These are phyloP conservation scores for Millerozyma miso DNA, from an alignment of 805 yeast species.

Conservation along the genomic window DNA sequence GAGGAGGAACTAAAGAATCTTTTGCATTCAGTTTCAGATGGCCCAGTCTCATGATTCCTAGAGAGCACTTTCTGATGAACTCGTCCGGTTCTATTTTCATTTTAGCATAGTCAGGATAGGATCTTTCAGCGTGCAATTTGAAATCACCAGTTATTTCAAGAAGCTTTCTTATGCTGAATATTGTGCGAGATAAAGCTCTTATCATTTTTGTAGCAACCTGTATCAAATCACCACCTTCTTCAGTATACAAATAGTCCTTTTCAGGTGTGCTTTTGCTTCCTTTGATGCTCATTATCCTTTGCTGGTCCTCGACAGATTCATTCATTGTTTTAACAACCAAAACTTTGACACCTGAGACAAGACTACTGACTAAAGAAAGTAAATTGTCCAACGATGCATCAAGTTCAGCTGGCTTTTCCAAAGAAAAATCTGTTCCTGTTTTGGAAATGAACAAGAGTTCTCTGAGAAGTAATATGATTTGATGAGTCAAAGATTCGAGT, in stretches of 20 bases:
- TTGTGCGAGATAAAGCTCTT: constrained; percentile 45
- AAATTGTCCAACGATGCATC: constrained; percentile 53
- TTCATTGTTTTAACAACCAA: constrained; percentile 54
- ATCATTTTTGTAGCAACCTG: constrained; percentile 59
- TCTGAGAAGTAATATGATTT: constrained; percentile 57
- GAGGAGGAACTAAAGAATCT: constrained; percentile 17
- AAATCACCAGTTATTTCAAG: constrained; percentile 64
- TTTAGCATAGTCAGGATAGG: constrained; percentile 60
- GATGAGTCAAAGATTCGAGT: constrained; percentile 63
- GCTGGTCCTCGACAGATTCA: constrained; percentile 33
- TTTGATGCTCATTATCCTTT: constrained; percentile 11
- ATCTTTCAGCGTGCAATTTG: constrained; percentile 52
- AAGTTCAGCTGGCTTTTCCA: constrained; percentile 38
- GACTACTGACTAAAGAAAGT: constrained; percentile 56
- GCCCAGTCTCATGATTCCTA: constrained; percentile 49
- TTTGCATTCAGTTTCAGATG: constrained; percentile 20
- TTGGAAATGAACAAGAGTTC: constrained; percentile 62
- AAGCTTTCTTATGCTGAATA: constrained; percentile 47
- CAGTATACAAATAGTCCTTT: constrained; percentile 49
- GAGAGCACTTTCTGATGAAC: constrained; percentile 59
- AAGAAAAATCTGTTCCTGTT: constrained; percentile 37
- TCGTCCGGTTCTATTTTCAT: constrained; percentile 56
- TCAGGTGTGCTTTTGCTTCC: constrained; percentile 4
- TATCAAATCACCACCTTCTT: constrained; percentile 64
- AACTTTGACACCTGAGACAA: constrained; percentile 60